phyloP scores from a whole-genome alignment of 164 flowering plant species.

The Piper longum region DNA sequence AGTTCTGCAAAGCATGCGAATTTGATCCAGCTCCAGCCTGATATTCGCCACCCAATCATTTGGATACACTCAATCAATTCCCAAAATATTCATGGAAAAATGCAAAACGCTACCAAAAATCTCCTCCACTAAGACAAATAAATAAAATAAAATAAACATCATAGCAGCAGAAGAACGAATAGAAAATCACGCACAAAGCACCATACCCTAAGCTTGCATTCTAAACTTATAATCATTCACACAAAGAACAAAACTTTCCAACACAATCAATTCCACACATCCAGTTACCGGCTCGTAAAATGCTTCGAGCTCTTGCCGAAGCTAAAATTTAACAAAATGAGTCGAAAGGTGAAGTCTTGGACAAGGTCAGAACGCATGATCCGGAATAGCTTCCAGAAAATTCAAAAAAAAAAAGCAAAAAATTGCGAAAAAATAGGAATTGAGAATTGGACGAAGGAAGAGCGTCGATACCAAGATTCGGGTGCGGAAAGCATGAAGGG shows the following conservation, averaged over 20 bases:
- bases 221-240: not conserved
- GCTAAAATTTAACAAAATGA: not conserved
- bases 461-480: not conserved
- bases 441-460: not conserved
- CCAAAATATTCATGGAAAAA: not conserved
- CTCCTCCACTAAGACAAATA: not conserved
- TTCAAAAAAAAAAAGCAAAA: not conserved
- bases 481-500: constrained; percentile 5
- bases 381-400: not conserved
- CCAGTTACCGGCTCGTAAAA: too few relatives aligned
- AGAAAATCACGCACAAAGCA: not conserved
- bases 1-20: not conserved
- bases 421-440: not conserved
- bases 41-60: not conserved
- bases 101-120: not conserved
- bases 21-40: constrained; percentile 3
- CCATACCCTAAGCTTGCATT: not conserved
- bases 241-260: not conserved
- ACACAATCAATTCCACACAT: too few relatives aligned
- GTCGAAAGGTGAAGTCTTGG: not conserved
- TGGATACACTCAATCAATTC: not conserved
- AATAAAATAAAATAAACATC: not conserved
- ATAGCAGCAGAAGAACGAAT: not conserved
- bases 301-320: not conserved
- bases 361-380: too few relatives aligned